A percentile compares a stretch with the other conserved stretches of the same genome.
These are phyloP conservation scores for Exophiala dermatitidis DNA, from an alignment of 2,329 filamentous ascomycete species.

Conservation along the genomic window DNA sequence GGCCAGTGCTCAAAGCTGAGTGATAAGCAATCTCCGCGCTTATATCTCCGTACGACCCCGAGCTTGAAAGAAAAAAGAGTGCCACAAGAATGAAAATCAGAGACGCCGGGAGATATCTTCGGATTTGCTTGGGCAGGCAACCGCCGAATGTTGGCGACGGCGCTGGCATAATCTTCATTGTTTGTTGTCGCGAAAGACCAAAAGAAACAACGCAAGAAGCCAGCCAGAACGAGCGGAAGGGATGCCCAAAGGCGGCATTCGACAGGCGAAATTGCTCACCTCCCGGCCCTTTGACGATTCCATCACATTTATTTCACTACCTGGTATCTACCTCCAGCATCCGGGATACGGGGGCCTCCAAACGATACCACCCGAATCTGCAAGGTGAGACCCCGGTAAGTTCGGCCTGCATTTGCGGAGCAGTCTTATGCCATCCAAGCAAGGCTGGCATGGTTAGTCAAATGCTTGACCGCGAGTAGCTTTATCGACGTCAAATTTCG, in stretches of 20 bases:
- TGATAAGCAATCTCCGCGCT: constrained; percentile 16
- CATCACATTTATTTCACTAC: background rate
- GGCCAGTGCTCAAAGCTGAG: constrained; percentile 4
- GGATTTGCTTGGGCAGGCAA: constrained; percentile 42
- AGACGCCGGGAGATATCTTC: constrained; percentile 44
- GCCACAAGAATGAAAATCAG: constrained; percentile 40
- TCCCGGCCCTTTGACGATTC: background rate
- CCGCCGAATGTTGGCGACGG: constrained; percentile 7
- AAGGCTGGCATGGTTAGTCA: background rate
- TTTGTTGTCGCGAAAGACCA: background rate
- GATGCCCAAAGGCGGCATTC: background rate
- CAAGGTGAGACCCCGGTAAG: background rate
- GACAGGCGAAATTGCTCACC: background rate
- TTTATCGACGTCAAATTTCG: background rate
- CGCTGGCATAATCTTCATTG: background rate
- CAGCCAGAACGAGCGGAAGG: background rate
- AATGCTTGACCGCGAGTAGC: background rate
- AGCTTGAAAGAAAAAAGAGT: constrained; percentile 41
- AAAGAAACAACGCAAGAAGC: background rate
- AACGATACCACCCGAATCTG: background rate
- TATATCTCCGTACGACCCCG: constrained; percentile 33
- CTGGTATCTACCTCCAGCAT: too few relatives aligned
- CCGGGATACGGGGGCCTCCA: too few relatives aligned
- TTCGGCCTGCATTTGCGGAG: too few relatives aligned
- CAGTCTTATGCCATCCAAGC: background rate